A percentile compares a stretch with the other conserved stretches of the same genome.
phyloP scores from a whole-genome alignment of 1,284 basidiomycete genomes.

The Ganoderma boninense region DNA sequence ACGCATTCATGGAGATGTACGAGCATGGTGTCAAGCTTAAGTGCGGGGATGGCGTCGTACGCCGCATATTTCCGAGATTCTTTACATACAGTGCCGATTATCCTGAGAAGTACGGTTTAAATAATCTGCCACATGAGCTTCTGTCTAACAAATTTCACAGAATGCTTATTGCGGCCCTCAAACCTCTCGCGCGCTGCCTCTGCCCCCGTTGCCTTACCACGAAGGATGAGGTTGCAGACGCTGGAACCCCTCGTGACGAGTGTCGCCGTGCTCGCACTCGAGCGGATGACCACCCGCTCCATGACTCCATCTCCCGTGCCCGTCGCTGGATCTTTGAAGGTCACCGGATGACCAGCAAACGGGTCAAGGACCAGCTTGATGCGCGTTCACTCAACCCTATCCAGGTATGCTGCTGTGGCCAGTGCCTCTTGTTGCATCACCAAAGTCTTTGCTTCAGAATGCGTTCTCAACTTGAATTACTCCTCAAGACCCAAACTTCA shows the following conservation, averaged over 20 bases:
- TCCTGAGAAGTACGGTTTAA: constrained; percentile 41
- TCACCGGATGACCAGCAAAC: neutral
- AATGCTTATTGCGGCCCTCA: constrained; percentile 23
- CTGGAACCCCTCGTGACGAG: constrained; percentile 20
- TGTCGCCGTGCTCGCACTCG: neutral
- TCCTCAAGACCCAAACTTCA: constrained; percentile 36
- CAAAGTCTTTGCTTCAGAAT: too few relatives aligned
- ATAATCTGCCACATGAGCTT: constrained; percentile 18
- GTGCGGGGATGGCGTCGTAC: constrained; percentile 34
- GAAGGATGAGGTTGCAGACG: constrained; percentile 28
- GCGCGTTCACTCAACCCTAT: constrained; percentile 9
- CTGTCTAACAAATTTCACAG: too few relatives aligned
- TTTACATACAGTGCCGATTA: constrained; percentile 43
- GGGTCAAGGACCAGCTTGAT: constrained; percentile 7
- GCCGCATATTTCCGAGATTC: constrained; percentile 36
- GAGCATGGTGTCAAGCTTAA: constrained; percentile 35
- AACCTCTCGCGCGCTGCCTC: constrained; percentile 31
- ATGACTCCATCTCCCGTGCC: neutral
- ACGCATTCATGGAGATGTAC: constrained; percentile 35
- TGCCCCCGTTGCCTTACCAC: constrained; percentile 41
- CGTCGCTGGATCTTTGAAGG: constrained; percentile 22
- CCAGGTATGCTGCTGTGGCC: neutral
- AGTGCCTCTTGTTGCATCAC: too few relatives aligned
- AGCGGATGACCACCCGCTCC: constrained; percentile 5
- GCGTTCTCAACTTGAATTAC: constrained; percentile 39